Evolutionary conservation across 139 green algal genomes (phyloP).

Genomic region (Choricystis sp.): DNA sequence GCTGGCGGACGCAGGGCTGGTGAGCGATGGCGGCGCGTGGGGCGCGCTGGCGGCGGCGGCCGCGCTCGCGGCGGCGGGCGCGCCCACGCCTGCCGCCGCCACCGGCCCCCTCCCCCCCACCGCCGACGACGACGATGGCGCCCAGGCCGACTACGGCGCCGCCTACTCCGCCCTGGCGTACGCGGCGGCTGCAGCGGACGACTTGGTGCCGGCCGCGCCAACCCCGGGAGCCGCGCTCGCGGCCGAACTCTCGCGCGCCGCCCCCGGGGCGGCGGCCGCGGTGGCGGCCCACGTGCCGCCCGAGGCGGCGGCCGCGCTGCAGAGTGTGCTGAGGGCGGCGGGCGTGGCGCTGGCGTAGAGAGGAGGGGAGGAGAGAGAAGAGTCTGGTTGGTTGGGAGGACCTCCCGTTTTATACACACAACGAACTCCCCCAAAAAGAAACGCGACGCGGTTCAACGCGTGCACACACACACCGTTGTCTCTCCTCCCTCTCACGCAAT

Average conservation of each 20-base stretch:
- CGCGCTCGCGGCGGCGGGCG: no score
- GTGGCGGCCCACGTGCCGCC: conserved; percentile 7
- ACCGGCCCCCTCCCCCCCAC: no score
- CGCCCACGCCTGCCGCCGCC: no score
- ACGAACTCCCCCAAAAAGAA: no score
- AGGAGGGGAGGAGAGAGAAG: not conserved
- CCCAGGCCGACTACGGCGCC: not conserved
- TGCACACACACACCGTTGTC: no score
- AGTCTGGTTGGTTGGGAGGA: not conserved
- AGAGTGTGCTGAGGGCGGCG: conserved; percentile 8
- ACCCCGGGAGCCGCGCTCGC: conserved; percentile 27
- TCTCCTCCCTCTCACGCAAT: no score
- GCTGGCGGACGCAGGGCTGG: conserved; percentile 32
- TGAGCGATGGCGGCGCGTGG: conserved; percentile 6
- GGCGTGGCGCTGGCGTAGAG: conserved; percentile 15
- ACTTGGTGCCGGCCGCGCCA: conserved; percentile 21
- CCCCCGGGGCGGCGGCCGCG: conserved; percentile 9
- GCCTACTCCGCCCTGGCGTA: not conserved
- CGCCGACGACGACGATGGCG: not conserved
- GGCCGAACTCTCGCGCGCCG: conserved; percentile 10
- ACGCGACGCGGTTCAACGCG: no score
- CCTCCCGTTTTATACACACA: no score
- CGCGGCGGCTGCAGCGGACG: conserved; percentile 8
- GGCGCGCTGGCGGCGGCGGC: not conserved
- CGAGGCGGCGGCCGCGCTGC: conserved; percentile 18